Evolutionary conservation across 371 early-diverging fungal genomes (phyloP).

Genomic region (Mucor piriformis): DNA sequence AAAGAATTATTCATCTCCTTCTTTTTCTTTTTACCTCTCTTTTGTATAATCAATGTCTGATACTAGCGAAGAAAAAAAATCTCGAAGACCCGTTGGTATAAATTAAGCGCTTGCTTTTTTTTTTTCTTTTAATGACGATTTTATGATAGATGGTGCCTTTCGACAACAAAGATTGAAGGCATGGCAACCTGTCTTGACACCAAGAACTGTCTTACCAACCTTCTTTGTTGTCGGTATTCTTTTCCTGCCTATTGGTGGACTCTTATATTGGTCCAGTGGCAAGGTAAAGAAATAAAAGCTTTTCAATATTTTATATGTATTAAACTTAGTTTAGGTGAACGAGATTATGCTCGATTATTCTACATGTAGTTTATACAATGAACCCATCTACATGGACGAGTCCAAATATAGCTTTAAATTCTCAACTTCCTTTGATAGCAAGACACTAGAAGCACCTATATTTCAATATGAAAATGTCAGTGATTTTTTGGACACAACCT

Average conservation of each 20-base stretch:
- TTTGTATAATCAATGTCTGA: background rate
- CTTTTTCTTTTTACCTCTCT: too few species aligned
- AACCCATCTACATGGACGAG: conserved; percentile 36
- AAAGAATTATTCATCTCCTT: too few species aligned
- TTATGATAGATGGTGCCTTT: conserved; percentile 83
- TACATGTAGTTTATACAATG: conserved; percentile 58
- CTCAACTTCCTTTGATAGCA: conserved; percentile 7
- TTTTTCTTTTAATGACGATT: background rate
- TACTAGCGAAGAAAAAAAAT: conserved; percentile 14
- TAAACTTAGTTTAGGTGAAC: conserved; percentile 46
- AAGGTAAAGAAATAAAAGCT: conserved; percentile 42
- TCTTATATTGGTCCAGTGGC: conserved; percentile 70
- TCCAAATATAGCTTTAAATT: conserved; percentile 27
- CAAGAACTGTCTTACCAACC: conserved; percentile 90
- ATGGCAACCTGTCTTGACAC: conserved; percentile 97
- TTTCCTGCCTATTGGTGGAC: conserved; percentile 91
- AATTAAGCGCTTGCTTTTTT: background rate
- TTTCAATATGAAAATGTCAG: conserved; percentile 35
- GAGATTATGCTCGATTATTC: conserved; percentile 94
- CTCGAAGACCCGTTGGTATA: conserved; percentile 25
- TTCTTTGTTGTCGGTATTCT: conserved; percentile 89
- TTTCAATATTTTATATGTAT: background rate
- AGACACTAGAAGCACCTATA: conserved; percentile 32
- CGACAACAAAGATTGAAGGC: conserved; percentile 97
- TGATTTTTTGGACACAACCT: conserved; percentile 33